These are phyloP conservation scores for Hortiboletus campestris DNA, from an alignment of 768 basidiomycete species.

Conservation along the genomic window DNA sequence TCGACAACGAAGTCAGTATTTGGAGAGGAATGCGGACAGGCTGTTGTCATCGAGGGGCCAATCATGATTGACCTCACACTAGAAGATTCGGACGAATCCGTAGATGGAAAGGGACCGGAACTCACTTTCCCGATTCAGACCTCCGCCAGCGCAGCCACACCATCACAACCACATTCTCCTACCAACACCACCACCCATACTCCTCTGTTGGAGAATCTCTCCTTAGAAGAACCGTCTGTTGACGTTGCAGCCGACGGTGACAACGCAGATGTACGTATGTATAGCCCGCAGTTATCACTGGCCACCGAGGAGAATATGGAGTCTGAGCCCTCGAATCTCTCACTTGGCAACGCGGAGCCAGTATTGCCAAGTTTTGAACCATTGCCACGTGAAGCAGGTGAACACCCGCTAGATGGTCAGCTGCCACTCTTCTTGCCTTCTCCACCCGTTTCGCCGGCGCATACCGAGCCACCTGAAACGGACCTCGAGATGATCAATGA, in stretches of 20 bases:
- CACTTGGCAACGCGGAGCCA: not conserved
- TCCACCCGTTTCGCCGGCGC: conserved; percentile 35
- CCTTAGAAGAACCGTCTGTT: conserved; percentile 18
- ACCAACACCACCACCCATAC: conserved; percentile 14
- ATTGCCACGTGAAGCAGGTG: conserved; percentile 13
- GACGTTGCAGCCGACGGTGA: not conserved
- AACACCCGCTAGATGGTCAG: conserved; percentile 15
- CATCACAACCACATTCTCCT: conserved; percentile 7
- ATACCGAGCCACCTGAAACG: conserved; percentile 20
- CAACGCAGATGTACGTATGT: conserved; percentile 23
- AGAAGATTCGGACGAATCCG: conserved; percentile 24
- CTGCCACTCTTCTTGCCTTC: conserved; percentile 52
- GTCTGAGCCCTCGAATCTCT: conserved; percentile 6
- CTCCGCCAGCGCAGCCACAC: not conserved
- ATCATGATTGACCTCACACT: conserved; percentile 29
- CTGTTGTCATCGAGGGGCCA: conserved; percentile 10
- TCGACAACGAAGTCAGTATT: not conserved
- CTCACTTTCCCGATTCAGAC: conserved; percentile 10
- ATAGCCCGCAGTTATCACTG: conserved; percentile 14
- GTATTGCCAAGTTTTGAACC: conserved; percentile 5
- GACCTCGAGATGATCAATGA: conserved; percentile 18
- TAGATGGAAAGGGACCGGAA: conserved; percentile 8
- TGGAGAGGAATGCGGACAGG: not conserved
- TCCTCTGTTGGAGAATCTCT: conserved; percentile 21
- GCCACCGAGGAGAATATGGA: conserved; percentile 10